These are phyloP conservation scores for Phanerochaete sordida DNA, from an alignment of 768 basidiomycete species.

Conservation along the genomic window DNA sequence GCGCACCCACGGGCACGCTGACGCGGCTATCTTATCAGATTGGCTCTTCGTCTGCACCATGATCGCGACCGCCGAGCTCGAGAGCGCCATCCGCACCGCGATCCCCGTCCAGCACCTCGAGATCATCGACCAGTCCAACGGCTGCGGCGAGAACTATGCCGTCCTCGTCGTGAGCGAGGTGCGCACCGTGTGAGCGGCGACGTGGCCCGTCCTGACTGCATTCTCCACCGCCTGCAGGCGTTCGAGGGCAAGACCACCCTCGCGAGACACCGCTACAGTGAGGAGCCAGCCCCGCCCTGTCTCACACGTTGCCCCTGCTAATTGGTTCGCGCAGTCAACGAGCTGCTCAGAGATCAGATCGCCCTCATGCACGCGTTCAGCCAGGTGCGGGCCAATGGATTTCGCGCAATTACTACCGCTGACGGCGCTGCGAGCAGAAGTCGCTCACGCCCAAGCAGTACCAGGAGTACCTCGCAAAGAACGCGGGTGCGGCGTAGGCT, in stretches of 20 bases:
- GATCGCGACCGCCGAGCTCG: conserved; percentile 55
- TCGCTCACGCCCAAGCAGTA: conserved; percentile 71
- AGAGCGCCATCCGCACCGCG: conserved; percentile 57
- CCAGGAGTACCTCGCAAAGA: conserved; percentile 41
- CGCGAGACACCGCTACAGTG: conserved; percentile 69
- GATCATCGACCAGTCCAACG: conserved; percentile 73
- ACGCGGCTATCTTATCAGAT: conserved; percentile 27
- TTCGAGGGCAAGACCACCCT: conserved; percentile 83
- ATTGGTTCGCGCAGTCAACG: conserved; percentile 54
- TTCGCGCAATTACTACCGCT: neutral
- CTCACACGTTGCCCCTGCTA: neutral
- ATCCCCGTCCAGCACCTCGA: conserved; percentile 66
- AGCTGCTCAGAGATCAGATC: conserved; percentile 69
- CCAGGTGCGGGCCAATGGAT: conserved; percentile 49
- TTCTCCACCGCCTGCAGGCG: conserved; percentile 34
- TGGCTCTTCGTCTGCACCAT: conserved; percentile 33
- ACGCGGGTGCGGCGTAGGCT: neutral
- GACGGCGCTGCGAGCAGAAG: conserved; percentile 43
- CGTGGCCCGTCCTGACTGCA: neutral
- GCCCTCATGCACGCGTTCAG: conserved; percentile 86
- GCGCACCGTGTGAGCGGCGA: conserved; percentile 15
- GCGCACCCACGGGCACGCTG: neutral
- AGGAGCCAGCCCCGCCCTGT: neutral
- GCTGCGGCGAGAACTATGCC: conserved; percentile 77
- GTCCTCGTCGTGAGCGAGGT: conserved; percentile 78